Evolutionary conservation across 352 stramenopile genomes (phyloP).

Genomic region (Phytophthora pistaciae): DNA sequence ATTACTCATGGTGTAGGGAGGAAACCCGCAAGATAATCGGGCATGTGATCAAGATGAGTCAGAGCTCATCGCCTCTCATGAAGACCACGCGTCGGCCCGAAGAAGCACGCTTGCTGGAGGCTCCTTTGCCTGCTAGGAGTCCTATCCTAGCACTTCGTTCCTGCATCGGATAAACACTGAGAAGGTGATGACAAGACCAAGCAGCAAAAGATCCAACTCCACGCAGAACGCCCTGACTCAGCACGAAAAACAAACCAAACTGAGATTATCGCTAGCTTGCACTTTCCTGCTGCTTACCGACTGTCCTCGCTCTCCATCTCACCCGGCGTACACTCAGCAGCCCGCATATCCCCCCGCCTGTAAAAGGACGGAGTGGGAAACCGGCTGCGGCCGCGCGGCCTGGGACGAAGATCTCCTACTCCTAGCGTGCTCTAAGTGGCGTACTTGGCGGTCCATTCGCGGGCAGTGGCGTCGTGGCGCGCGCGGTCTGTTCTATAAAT

Average conservation of each 20-base stretch:
- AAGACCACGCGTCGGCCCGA: slow-evolving; percentile 2
- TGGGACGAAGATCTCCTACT: slow-evolving; percentile 44
- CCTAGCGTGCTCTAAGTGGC: slow-evolving; percentile 93
- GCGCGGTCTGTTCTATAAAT: slow-evolving; percentile 95
- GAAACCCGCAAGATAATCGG: background rate
- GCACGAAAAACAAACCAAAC: slow-evolving; percentile 47
- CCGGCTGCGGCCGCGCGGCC: slow-evolving; percentile 11
- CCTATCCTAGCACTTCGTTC: too few species aligned
- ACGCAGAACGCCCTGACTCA: slow-evolving; percentile 2
- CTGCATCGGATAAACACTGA: too few species aligned
- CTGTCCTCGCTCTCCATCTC: slow-evolving; percentile 26
- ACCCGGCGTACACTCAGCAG: background rate
- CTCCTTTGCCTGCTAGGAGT: too few species aligned
- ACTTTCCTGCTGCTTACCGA: slow-evolving; percentile 41
- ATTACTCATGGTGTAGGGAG: background rate
- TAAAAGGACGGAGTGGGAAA: background rate
- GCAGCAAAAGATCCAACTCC: background rate
- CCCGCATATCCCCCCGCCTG: background rate
- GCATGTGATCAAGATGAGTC: slow-evolving; percentile 38
- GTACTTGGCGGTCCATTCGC: slow-evolving; percentile 99
- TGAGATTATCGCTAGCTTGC: slow-evolving; percentile 45
- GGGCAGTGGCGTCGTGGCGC: slow-evolving; percentile 95
- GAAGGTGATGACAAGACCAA: background rate
- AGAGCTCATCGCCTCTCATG: background rate
- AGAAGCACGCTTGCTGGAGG: background rate